Evolutionary conservation across 805 yeast species (phyloP).

Genomic region (Candida wancherniae): DNA sequence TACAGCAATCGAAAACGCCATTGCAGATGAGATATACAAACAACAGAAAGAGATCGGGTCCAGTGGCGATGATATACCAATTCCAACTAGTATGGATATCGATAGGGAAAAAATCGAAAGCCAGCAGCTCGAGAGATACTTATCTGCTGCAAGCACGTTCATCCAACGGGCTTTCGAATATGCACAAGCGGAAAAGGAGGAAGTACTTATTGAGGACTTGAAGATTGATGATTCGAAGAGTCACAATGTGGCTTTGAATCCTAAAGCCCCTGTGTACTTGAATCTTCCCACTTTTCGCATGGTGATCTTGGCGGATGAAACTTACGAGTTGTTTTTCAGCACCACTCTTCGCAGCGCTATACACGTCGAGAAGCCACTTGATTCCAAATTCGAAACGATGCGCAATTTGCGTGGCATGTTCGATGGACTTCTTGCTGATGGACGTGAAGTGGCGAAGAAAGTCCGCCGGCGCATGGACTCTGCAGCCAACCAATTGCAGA

Average conservation of each 20-base stretch:
- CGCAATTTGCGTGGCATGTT: conserved; percentile 78
- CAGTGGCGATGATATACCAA: conserved; percentile 26
- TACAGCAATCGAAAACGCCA: conserved; percentile 56
- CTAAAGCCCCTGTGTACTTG: conserved; percentile 66
- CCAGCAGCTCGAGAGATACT: conserved; percentile 72
- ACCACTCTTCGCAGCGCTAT: conserved; percentile 62
- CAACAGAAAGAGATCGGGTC: conserved; percentile 32
- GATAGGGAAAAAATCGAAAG: conserved; percentile 59
- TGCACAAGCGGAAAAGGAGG: conserved; percentile 63
- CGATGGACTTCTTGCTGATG: conserved; percentile 88
- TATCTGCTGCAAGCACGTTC: conserved; percentile 82
- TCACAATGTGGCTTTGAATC: conserved; percentile 81
- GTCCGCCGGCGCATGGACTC: conserved; percentile 86
- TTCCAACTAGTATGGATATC: conserved; percentile 58
- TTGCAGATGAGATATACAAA: conserved; percentile 57
- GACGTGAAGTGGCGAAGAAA: conserved; percentile 83
- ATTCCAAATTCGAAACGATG: conserved; percentile 42
- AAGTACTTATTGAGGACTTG: conserved; percentile 33
- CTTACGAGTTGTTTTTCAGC: conserved; percentile 80
- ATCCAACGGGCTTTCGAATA: conserved; percentile 86
- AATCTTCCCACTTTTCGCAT: conserved; percentile 87
- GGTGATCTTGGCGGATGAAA: conserved; percentile 92
- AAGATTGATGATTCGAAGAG: conserved; percentile 36
- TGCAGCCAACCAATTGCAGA: conserved; percentile 22
- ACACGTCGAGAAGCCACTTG: conserved; percentile 56